Evolutionary conservation across 495 filamentous ascomycete species (phyloP), one percentile per base, ranked within the genome.

Genomic region (Podospora fimiseda): DNA sequence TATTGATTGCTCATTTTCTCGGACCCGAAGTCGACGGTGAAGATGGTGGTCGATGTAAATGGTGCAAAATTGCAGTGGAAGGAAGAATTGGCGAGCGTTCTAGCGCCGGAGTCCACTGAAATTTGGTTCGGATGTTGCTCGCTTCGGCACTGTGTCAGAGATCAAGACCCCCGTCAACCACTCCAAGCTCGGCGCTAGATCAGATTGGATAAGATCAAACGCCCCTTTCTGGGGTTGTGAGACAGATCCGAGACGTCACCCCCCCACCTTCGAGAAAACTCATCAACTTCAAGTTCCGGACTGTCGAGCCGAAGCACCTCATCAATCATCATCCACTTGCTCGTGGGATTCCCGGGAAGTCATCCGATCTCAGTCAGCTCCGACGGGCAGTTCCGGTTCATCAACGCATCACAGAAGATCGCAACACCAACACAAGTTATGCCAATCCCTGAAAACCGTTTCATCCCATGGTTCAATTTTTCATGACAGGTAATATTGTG

Each of bases 151-250:
- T 52, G 43, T 48, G 47, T 56, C 57, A 38, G 58, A 46, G 46
- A 63, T 57, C 51, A 16, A 2, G 16, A 15, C 50, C 60, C 58
- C 58, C 63, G 56, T 52, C 50, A 56, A 58, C 60, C 63, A 66
- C 55, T 66, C 48, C 19, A 42, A 47, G 43, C 42, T 36, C 56
- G 15, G 50, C 61, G 57, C 54, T 66, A 60, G 33, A 52, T 55
- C 60, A 18, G 53, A 55, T 57, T 53, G 43, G 60, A 55, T 33
- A 42, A 23, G 50, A 61, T 65, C 62, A 65, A 65, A 65, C 62
- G 40, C 41, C 44, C 50, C 21, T 19, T 24, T 20, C 49, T 24
- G 41, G 54, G 50, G 15, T 51, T 52, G 42, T 64, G 63, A 64
- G 59, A 66, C 63, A 54, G 30, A 56, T 36, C 43, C 59, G 63